Percentiles rank a stretch among this genome's conserved stretches.
Evolutionary conservation across 2,329 filamentous ascomycete genomes (phyloP).

Genomic region (Epichloe sibirici): DNA sequence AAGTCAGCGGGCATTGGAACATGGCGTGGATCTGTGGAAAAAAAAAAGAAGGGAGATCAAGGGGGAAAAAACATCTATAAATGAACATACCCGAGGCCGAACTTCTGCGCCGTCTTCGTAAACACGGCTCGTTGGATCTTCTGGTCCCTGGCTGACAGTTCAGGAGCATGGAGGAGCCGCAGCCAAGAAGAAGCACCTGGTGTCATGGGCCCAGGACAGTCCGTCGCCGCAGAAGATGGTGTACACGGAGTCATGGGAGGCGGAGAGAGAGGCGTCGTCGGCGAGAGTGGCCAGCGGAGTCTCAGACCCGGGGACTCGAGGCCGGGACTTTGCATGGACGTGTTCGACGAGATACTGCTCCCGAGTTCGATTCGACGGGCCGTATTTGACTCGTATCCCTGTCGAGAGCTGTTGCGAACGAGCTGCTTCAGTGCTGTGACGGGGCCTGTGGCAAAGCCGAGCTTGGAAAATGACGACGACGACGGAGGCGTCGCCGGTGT

Average conservation of each 20-base stretch:
- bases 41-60: not conserved
- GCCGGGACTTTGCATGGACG: conserved; percentile 4
- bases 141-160: conserved; percentile 34
- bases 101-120: conserved; percentile 38
- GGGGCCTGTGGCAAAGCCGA: conserved; percentile 13
- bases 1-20: not conserved
- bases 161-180: conserved; percentile 35
- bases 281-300: conserved; percentile 16
- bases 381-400: conserved; percentile 8
- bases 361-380: not conserved
- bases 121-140: conserved; percentile 35
- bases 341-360: not conserved
- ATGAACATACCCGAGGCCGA: conserved; percentile 23
- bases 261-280: conserved; percentile 26
- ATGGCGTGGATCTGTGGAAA: not conserved
- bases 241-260: conserved; percentile 38
- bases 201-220: conserved; percentile 18
- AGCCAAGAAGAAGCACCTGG: conserved; percentile 35
- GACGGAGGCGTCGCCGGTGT: conserved; percentile 20
- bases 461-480: conserved; percentile 8
- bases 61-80: no score
- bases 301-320: conserved; percentile 16
- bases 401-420: conserved; percentile 16
- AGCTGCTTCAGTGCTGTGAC: conserved; percentile 21
- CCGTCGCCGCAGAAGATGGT: conserved; percentile 23